Evolutionary conservation across 257 asterid genomes (phyloP), one percentile per base, ranked within the genome.

Genomic region (Nicotiana knightiana): DNA sequence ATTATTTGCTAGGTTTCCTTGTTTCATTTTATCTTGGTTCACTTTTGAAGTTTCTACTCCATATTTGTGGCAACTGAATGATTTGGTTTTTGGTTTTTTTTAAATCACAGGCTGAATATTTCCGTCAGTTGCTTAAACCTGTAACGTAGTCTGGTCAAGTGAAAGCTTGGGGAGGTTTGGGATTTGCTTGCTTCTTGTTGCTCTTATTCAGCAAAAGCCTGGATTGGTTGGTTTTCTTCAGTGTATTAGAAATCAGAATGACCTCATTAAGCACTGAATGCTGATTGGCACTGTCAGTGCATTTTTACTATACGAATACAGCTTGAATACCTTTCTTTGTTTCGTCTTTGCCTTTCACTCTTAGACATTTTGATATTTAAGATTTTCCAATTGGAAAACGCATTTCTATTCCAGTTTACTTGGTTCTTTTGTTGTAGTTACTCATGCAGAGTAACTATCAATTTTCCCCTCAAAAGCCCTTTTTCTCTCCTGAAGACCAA

Each of bases 71-170:
- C 62, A 26, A 48, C 26, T 0, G 26, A 51, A 51, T 75, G 43
- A 51, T 51, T 15, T 51, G 63, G 16, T 43, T 71, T 8, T 48
- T 15, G 26, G 5, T 26, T 75, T 28, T 1, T 28, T 1, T 15
- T 15, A 26, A 67, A 24, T 81, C 86, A 77, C 97, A 92, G 98
- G 98, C 96, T 48, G 98, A 93, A 83, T 93, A 93, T 86, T 93
- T 92, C 87, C 97, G 98, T 67, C 98, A 93, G 91, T 90, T 93
- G 91, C 98, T 93, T 84, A 93, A 91, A 86, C 98, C 97, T 53
- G 98, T 93, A 54, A 93, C 98, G 96, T 93, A 92, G 96, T 93
- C 86, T 73, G 87, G 11, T 84, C 68, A 21, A 33, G 55, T 53
- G 57, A 18, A 17, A 21, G 76, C 43, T 51, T 80, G 80, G 78